Base-by-base conservation (phyloP, 2,329 filamentous ascomycete genomes). In the Ascochyta pisi region DNA sequence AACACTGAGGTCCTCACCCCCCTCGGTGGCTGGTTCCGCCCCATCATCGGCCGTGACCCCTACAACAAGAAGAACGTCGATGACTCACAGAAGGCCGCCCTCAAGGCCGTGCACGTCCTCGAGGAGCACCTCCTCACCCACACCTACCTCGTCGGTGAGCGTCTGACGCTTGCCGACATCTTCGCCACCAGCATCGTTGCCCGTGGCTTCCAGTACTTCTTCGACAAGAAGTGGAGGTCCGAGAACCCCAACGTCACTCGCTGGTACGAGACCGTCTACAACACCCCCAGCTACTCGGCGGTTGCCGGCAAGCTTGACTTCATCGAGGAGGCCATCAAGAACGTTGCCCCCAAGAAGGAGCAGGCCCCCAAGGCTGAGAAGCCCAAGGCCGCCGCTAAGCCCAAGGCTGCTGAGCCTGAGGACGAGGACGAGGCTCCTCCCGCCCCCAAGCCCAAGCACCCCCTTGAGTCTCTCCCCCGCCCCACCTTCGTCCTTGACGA, bases 21-120 rank as follows among this genome's bases (percentile, higher is more conserved):
- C 65, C 81, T 98, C 67, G 88, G 84, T 80, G 83, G 79, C 77
- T 97, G 92, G 91, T 95, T 90, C 87, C 85, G 85, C 68, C 95
- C 95, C 68, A 88, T 98, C 68, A 78, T 92, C 69, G 95, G 95
- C 76, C 82, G 83, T 72, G 86, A 86, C 71, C 82, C 88, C 67
- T 99, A 98, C 88, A 98, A 97, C 89, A 99, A 98, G 91, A 97
- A 96, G 90, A 83, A 81, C 74, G 89, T 95, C 60, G 94, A 98
- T 52, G 92, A 96, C 26, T 80, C 85, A 67, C 81, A 86, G 76
- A 91, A 91, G 83, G 82, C 77, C 61, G 80, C 89, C 57, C 78
- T 85, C 69, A 89, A 89, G 83, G 86, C 84, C 67, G 73, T 96
- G 69, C 79, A 82, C 61, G 85, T 91, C 67, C 82, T 95, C 52